Conservation (phyloP, 345 rosid species). For the Eucalyptus coolabah region DNA sequence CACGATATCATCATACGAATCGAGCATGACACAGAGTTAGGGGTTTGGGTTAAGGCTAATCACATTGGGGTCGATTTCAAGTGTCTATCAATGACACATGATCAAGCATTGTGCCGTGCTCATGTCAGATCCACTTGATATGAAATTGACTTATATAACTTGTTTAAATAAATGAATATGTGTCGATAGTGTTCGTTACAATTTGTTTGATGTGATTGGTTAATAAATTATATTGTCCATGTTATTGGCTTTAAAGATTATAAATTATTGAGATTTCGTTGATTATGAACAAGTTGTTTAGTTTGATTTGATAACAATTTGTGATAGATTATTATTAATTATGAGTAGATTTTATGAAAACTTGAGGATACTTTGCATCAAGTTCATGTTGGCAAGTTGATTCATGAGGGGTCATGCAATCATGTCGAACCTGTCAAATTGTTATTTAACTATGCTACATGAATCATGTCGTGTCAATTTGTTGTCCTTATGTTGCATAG, state of each 20-base stretch:
- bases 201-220: not conserved
- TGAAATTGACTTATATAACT: not conserved
- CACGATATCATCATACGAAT: not conserved
- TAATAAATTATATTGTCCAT: not conserved
- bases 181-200: accelerated
- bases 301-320: not conserved
- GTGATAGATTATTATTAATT: not conserved
- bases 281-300: not conserved
- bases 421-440: not conserved
- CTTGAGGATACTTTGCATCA: not conserved
- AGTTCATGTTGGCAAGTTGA: not conserved
- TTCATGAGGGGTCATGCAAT: not conserved
- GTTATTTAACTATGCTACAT: not conserved
- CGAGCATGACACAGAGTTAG: not conserved
- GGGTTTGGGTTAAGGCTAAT: not conserved
- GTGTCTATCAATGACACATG: not conserved
- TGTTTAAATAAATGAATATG: not conserved
- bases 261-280: not conserved
- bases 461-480: not conserved
- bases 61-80: not conserved
- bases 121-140: not conserved
- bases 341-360: not conserved
- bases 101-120: not conserved
- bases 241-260: not conserved
- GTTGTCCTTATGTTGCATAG: not conserved